A percentile compares a stretch with the other conserved stretches of the same genome.
These are phyloP conservation scores for Wickerhamomyces xylosicus DNA, from an alignment of 805 yeast genomes.

Conservation along the genomic window DNA sequence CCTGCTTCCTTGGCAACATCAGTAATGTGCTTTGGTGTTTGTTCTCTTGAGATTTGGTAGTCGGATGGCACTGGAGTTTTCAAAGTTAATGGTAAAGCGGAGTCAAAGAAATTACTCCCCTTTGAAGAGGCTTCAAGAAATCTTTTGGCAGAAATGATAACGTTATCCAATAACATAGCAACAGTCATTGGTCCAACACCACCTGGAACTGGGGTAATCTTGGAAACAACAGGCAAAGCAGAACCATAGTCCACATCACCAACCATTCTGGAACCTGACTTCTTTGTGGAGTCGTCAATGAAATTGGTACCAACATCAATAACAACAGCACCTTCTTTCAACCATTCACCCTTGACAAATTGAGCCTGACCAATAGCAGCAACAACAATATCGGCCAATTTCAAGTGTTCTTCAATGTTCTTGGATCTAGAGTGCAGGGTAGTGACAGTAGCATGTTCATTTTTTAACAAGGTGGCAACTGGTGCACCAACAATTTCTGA, in stretches of 20 bases:
- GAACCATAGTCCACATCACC: conserved; percentile 87
- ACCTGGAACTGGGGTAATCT: conserved; percentile 95
- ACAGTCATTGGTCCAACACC: conserved; percentile 99
- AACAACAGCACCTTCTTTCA: conserved; percentile 76
- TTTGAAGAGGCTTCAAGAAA: conserved; percentile 28
- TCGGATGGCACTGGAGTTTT: conserved; percentile 80
- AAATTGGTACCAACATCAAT: conserved; percentile 95
- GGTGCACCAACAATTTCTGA: conserved; percentile 96
- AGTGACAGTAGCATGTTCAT: conserved; percentile 74
- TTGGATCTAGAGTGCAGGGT: conserved; percentile 69
- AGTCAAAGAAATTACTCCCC: conserved; percentile 37
- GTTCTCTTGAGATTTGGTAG: conserved; percentile 80
- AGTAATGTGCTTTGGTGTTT: conserved; percentile 73
- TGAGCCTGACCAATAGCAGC: conserved; percentile 88
- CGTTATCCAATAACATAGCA: conserved; percentile 86
- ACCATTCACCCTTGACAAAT: conserved; percentile 79
- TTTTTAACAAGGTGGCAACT: conserved; percentile 73
- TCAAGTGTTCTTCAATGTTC: conserved; percentile 46
- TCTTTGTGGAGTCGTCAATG: conserved; percentile 61
- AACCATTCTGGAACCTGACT: conserved; percentile 75
- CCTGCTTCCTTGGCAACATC: conserved; percentile 76
- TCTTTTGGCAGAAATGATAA: conserved; percentile 66
- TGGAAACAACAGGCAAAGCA: conserved; percentile 51
- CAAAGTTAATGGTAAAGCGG: conserved; percentile 45
- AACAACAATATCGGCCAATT: conserved; percentile 75